phyloP scores from a whole-genome alignment of 1,284 basidiomycete genomes.

The Cutaneotrichosporon dermatis region DNA sequence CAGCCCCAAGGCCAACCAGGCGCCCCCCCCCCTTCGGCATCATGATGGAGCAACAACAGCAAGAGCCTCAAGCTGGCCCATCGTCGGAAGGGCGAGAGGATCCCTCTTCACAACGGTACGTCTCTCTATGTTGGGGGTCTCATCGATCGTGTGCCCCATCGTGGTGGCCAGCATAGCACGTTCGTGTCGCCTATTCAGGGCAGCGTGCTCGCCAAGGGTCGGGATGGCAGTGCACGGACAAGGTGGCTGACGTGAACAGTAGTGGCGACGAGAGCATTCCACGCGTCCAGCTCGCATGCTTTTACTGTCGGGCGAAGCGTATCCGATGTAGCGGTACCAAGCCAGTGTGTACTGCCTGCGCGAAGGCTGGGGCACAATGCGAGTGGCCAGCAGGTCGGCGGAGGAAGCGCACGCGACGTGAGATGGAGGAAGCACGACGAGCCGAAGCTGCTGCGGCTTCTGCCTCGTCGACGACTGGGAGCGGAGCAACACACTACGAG shows the following conservation, averaged over 20 bases:
- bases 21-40: too few relatives aligned
- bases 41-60: too few relatives aligned
- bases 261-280: neutral
- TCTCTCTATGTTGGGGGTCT: too few relatives aligned
- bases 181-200: too few relatives aligned
- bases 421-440: conserved; percentile 50
- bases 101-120: too few relatives aligned
- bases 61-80: too few relatives aligned
- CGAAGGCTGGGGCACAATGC: conserved; percentile 42
- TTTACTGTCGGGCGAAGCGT: conserved; percentile 46
- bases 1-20: too few relatives aligned
- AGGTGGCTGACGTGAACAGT: conserved; percentile 1
- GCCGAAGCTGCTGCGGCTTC: neutral
- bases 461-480: neutral
- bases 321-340: conserved; percentile 47
- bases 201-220: too few relatives aligned
- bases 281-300: conserved; percentile 33
- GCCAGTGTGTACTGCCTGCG: conserved; percentile 44
- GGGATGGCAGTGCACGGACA: neutral
- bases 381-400: conserved; percentile 47
- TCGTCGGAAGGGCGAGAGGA: too few relatives aligned
- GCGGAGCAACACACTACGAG: neutral
- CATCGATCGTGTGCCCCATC: too few relatives aligned
- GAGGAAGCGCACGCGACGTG: conserved; percentile 48
- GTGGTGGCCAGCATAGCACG: too few relatives aligned